phyloP scores from a whole-genome alignment of 208 protist genomes.

The Herpetomonas samuelpessoai region DNA sequence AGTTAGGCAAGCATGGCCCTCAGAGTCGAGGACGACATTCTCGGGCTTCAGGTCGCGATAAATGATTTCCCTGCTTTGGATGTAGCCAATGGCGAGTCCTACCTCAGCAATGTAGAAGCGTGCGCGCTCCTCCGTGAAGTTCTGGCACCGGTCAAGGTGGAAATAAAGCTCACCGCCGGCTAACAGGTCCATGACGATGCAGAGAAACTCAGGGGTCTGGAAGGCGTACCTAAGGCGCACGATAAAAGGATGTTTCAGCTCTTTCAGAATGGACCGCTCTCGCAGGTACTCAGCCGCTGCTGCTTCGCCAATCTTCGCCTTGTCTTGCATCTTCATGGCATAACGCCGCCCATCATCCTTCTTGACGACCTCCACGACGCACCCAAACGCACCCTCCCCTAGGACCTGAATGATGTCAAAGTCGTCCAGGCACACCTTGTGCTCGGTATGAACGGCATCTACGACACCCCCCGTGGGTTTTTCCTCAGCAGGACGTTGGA shows the following conservation, averaged over 20 bases:
- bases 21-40: constrained; percentile 85
- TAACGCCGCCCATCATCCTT: constrained; percentile 83
- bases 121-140: constrained; percentile 68
- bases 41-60: constrained; percentile 93
- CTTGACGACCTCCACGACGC: constrained; percentile 89
- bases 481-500: constrained; percentile 7
- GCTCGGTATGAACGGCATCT: constrained; percentile 17
- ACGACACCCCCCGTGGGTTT: constrained; percentile 15
- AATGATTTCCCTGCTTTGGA: constrained; percentile 92
- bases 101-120: constrained; percentile 94
- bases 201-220: constrained; percentile 91
- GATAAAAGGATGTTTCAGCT: constrained; percentile 93
- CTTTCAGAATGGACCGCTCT: constrained; percentile 91
- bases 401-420: constrained; percentile 88
- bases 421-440: constrained; percentile 82
- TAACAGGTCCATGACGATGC: constrained; percentile 92
- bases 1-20: constrained; percentile 86
- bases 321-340: constrained; percentile 92
- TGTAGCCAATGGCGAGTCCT: constrained; percentile 81
- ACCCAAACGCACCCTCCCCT: constrained; percentile 91
- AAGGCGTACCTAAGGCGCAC: constrained; percentile 96
- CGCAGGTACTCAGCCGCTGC: constrained; percentile 73
- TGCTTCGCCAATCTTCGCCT: constrained; percentile 50
- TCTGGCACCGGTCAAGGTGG: constrained; percentile 60
- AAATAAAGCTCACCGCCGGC: constrained; percentile 91